A percentile compares a stretch with the other conserved stretches of the same genome.
Evolutionary conservation across 306 rosid species (phyloP).

Genomic region (Cyclanthera cordifolia): DNA sequence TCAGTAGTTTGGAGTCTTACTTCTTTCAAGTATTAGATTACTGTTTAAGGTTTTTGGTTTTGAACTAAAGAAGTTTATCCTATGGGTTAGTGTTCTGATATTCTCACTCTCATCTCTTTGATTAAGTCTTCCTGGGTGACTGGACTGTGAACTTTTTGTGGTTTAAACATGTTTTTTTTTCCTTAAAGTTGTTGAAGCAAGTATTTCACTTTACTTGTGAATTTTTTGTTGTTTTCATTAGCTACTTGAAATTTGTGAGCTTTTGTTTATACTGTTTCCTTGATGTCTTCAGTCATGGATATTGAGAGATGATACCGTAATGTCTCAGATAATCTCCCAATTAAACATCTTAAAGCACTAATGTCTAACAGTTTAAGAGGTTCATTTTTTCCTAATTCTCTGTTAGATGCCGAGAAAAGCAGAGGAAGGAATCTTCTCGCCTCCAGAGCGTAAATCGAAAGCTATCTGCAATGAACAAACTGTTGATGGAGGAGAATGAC

Average conservation of each 20-base stretch:
- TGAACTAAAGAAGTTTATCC: background rate
- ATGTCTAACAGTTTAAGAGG: background rate
- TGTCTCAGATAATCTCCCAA: background rate
- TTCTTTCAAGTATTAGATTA: background rate
- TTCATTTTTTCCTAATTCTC: background rate
- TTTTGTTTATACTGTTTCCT: background rate
- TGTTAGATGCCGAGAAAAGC: slow-evolving; percentile 89
- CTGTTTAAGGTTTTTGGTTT: background rate
- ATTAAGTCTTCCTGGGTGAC: background rate
- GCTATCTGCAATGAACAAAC: slow-evolving; percentile 77
- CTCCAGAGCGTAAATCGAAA: slow-evolving; percentile 84
- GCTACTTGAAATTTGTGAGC: background rate
- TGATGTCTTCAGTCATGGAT: background rate
- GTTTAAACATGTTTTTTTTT: background rate
- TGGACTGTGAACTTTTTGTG: background rate
- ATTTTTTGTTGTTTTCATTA: background rate
- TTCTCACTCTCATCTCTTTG: background rate
- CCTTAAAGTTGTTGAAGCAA: background rate
- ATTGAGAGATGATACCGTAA: background rate
- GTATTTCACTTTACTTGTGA: background rate
- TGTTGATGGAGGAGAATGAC: slow-evolving; percentile 95
- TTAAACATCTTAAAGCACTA: background rate
- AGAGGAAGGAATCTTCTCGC: slow-evolving; percentile 88
- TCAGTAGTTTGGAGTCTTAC: background rate
- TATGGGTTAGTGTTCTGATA: background rate